These are phyloP conservation scores for Pisolithus marmoratus DNA, from an alignment of 768 basidiomycete genomes.

Conservation along the genomic window DNA sequence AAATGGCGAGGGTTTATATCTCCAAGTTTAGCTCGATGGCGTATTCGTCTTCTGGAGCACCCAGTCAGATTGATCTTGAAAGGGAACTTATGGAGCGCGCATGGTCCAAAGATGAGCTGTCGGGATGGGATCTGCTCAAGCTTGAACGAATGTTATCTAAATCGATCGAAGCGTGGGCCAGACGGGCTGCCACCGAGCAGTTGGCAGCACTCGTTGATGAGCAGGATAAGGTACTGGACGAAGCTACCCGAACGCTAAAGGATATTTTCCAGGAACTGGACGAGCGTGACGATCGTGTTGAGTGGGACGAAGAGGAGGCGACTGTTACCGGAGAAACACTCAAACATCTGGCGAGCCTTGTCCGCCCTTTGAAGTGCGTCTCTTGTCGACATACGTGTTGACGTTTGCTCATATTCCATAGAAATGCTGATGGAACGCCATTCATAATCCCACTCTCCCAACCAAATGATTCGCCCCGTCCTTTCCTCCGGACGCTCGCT, in stretches of 20 bases:
- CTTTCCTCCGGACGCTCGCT: constrained; percentile 56
- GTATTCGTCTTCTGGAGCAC: constrained; percentile 57
- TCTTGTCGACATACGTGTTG: constrained; percentile 1
- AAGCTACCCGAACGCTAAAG: constrained; percentile 62
- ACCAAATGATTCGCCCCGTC: constrained; percentile 50
- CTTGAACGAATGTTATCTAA: constrained; percentile 50
- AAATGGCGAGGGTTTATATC: constrained; percentile 66
- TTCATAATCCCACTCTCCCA: constrained; percentile 49
- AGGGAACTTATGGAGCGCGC: constrained; percentile 64
- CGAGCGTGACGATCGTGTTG: constrained; percentile 49
- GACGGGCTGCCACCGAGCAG: constrained; percentile 22
- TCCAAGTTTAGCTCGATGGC: constrained; percentile 43
- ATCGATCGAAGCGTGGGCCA: constrained; percentile 58
- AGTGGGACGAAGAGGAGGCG: constrained; percentile 65
- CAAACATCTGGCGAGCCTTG: constrained; percentile 50
- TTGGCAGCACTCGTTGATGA: constrained; percentile 26
- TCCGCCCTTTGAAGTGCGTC: constrained; percentile 53
- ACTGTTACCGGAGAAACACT: constrained; percentile 58
- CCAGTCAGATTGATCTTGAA: constrained; percentile 54
- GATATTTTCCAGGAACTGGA: constrained; percentile 74
- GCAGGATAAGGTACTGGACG: constrained; percentile 57
- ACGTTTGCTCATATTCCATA: constrained; percentile 12
- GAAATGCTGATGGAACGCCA: constrained; percentile 41
- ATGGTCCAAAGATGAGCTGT: constrained; percentile 64
- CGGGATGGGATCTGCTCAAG: constrained; percentile 61